phyloP scores from a whole-genome alignment of 352 stramenopile genomes.

The Phytophthora hybrid region DNA sequence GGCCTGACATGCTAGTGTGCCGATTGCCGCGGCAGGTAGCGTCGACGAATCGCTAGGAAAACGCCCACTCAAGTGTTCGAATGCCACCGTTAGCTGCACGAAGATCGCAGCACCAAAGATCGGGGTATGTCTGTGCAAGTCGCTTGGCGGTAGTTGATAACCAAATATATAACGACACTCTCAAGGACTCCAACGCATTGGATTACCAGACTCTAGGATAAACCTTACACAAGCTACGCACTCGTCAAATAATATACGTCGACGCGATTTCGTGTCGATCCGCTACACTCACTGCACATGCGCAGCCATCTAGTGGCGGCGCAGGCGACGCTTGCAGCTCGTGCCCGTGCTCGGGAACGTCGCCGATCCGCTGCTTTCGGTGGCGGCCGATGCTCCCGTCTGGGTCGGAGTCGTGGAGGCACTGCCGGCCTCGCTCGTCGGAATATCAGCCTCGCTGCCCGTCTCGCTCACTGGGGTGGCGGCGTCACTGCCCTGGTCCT shows the following conservation, averaged over 20 bases:
- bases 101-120: background rate
- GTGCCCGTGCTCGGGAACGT: conserved; percentile 36
- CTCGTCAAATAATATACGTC: conserved; percentile 14
- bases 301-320: conserved; percentile 24
- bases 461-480: too few relatives aligned
- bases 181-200: background rate
- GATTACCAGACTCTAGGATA: conserved; percentile 21
- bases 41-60: too few relatives aligned
- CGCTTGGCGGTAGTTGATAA: too few relatives aligned
- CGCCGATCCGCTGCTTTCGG: conserved; percentile 18
- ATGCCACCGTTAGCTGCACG: background rate
- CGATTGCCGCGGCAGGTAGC: too few relatives aligned
- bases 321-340: conserved; percentile 40
- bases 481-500: too few relatives aligned
- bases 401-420: conserved; percentile 2
- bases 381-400: conserved; percentile 14
- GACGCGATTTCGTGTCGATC: background rate
- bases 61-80: too few relatives aligned
- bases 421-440: too few relatives aligned
- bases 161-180: too few relatives aligned
- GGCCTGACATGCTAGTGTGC: background rate
- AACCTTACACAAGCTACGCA: conserved; percentile 14
- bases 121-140: too few relatives aligned
- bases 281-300: background rate
- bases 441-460: too few relatives aligned